phyloP scores from a whole-genome alignment of 495 filamentous ascomycete species.

The Durotheca rogersii region DNA sequence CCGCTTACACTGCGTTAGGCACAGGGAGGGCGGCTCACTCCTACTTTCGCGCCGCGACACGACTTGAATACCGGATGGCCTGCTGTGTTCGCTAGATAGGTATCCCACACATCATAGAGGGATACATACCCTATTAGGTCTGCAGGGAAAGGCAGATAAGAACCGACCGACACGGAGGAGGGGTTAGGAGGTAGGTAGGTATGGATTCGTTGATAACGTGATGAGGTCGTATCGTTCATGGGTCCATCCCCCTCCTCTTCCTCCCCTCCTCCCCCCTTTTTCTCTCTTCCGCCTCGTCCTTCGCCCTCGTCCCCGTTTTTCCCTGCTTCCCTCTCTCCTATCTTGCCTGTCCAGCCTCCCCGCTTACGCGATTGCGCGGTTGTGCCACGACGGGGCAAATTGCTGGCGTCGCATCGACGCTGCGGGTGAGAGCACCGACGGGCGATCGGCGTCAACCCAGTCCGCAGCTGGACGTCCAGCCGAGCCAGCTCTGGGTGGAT shows the following conservation, averaged over 20 bases:
- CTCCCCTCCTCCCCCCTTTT: not conserved
- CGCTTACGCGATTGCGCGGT: not conserved
- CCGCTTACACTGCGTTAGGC: no score
- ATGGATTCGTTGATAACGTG: constrained; percentile 29
- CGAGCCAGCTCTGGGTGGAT: constrained; percentile 24
- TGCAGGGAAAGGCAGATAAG: not conserved
- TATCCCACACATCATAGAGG: no score
- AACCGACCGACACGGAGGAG: constrained; percentile 3
- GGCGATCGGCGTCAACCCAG: constrained; percentile 24
- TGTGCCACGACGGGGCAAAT: constrained; percentile 6
- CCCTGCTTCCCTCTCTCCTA: constrained; percentile 1
- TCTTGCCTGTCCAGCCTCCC: no score
- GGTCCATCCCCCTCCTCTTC: constrained; percentile 5
- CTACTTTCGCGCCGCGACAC: no score
- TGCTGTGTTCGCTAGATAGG: no score
- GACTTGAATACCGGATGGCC: no score
- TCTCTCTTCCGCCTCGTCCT: no score
- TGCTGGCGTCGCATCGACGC: constrained; percentile 21
- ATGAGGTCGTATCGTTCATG: constrained; percentile 23
- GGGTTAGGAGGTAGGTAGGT: constrained; percentile 25
- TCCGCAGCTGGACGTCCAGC: constrained; percentile 32
- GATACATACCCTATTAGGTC: no score
- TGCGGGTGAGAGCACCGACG: constrained; percentile 24
- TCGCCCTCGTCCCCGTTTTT: constrained; percentile 12
- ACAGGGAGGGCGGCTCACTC: no score